Percentiles rank a stretch among this genome's conserved stretches.
Evolutionary conservation across 1,284 basidiomycete species (phyloP).

Genomic region (Rhizoctonia solani): DNA sequence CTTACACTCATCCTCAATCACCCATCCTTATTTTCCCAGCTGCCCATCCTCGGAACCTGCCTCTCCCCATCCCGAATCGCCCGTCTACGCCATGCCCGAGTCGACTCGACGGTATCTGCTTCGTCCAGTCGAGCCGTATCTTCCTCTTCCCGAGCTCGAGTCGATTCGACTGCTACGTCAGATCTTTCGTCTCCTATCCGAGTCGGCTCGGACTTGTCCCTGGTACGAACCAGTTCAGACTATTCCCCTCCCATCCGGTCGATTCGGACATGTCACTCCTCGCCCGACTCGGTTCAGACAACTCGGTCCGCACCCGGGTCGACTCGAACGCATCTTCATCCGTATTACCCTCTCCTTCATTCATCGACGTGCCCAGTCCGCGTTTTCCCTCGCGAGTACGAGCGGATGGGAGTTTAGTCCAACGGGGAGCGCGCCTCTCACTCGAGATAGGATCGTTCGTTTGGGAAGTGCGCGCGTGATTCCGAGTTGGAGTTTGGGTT

Average conservation of each 20-base stretch:
- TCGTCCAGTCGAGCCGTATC: neutral
- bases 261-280: too few relatives aligned
- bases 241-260: too few relatives aligned
- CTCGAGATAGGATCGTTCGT: slow-evolving; percentile 30
- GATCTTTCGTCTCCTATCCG: neutral
- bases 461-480: slow-evolving; percentile 31
- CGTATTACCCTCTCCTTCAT: too few relatives aligned
- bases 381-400: slow-evolving; percentile 1
- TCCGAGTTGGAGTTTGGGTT: slow-evolving; percentile 16
- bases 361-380: neutral
- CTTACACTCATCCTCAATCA: slow-evolving; percentile 6
- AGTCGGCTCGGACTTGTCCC: neutral
- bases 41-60: slow-evolving; percentile 27
- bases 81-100: slow-evolving; percentile 16
- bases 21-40: slow-evolving; percentile 34
- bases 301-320: too few relatives aligned
- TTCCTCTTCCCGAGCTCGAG: neutral
- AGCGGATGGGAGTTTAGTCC: slow-evolving; percentile 14
- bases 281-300: too few relatives aligned
- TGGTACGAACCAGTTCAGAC: too few relatives aligned
- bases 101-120: slow-evolving; percentile 16
- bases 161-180: neutral
- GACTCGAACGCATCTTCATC: too few relatives aligned
- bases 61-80: slow-evolving; percentile 13
- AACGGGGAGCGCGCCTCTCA: slow-evolving; percentile 11